Evolutionary conservation across 352 stramenopile species (phyloP).

Genomic region (Phytophthora melonis): DNA sequence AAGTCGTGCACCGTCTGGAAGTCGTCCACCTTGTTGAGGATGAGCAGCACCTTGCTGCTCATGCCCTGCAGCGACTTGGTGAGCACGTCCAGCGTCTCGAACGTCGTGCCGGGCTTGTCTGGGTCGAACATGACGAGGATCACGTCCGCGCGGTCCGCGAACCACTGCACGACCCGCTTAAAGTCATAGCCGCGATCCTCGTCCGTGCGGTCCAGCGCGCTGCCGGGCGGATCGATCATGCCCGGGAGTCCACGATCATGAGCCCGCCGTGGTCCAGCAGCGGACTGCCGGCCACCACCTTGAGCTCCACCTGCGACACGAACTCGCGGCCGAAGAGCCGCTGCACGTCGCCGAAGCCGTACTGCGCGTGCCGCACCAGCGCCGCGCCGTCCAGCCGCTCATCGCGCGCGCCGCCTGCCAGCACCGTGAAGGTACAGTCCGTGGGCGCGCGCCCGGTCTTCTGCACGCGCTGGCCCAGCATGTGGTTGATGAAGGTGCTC

Average conservation of each 20-base stretch:
- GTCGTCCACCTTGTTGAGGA: slow-evolving; percentile 92
- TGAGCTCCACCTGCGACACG: slow-evolving; percentile 89
- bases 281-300: slow-evolving; percentile 71
- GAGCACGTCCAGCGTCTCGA: slow-evolving; percentile 90
- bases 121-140: slow-evolving; percentile 92
- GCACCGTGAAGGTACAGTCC: slow-evolving; percentile 87
- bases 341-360: slow-evolving; percentile 85
- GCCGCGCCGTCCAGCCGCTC: slow-evolving; percentile 84
- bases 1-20: slow-evolving; percentile 91
- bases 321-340: slow-evolving; percentile 82
- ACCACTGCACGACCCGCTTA: slow-evolving; percentile 89
- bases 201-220: slow-evolving; percentile 68
- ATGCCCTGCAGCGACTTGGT: slow-evolving; percentile 79
- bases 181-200: slow-evolving; percentile 88
- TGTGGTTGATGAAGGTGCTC: slow-evolving; percentile 91
- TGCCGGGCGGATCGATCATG: slow-evolving; percentile 88
- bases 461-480: slow-evolving; percentile 83
- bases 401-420: slow-evolving; percentile 71
- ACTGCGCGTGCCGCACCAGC: slow-evolving; percentile 74
- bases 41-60: slow-evolving; percentile 85
- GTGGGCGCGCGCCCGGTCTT: slow-evolving; percentile 86
- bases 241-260: slow-evolving; percentile 88
- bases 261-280: slow-evolving; percentile 82
- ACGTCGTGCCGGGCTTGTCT: slow-evolving; percentile 89
- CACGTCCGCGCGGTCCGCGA: slow-evolving; percentile 85